A percentile compares a stretch with the other conserved stretches of the same genome.
Conservation (phyloP, 805 yeast genomes). For the Saccharomycopsis capsularis region DNA sequence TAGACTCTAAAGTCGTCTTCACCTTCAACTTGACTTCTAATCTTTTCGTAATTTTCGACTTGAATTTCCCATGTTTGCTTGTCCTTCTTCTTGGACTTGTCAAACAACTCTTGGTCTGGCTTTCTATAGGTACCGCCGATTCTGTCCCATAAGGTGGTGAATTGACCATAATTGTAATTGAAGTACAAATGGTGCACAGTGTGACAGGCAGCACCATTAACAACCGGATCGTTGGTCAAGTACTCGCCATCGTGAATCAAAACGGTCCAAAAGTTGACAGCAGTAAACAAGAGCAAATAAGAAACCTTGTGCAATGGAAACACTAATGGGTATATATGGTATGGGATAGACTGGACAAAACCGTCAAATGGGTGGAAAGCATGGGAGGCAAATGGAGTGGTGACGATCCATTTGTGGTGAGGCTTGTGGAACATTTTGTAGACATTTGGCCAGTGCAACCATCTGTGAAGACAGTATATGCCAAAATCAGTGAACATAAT, state of each 20-base stretch:
- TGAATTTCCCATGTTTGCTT: conserved; percentile 64
- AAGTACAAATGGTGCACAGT: conserved; percentile 94
- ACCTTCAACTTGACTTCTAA: conserved; percentile 77
- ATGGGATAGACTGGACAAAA: conserved; percentile 85
- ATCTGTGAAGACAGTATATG: conserved; percentile 85
- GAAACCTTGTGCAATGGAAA: conserved; percentile 89
- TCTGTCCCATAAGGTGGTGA: conserved; percentile 97
- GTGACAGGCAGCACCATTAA: conserved; percentile 98
- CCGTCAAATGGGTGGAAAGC: conserved; percentile 99
- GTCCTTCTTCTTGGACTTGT: conserved; percentile 50
- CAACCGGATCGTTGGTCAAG: conserved; percentile 84
- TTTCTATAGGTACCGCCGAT: conserved; percentile 87
- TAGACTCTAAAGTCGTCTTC: conserved; percentile 67
- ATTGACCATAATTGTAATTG: conserved; percentile 97
- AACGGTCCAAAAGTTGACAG: conserved; percentile 96
- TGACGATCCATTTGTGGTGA: conserved; percentile 98
- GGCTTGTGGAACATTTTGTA: conserved; percentile 90
- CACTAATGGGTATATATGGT: conserved; percentile 84
- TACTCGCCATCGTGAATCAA: conserved; percentile 98
- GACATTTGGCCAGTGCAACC: conserved; percentile 86
- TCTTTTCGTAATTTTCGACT: conserved; percentile 64
- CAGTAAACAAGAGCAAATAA: conserved; percentile 74
- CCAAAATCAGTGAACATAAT: conserved; percentile 91
- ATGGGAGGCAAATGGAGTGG: conserved; percentile 97
- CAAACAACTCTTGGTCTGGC: conserved; percentile 84